Evolutionary conservation across 352 stramenopile genomes (phyloP).

Genomic region (Phytophthora hibernalis): DNA sequence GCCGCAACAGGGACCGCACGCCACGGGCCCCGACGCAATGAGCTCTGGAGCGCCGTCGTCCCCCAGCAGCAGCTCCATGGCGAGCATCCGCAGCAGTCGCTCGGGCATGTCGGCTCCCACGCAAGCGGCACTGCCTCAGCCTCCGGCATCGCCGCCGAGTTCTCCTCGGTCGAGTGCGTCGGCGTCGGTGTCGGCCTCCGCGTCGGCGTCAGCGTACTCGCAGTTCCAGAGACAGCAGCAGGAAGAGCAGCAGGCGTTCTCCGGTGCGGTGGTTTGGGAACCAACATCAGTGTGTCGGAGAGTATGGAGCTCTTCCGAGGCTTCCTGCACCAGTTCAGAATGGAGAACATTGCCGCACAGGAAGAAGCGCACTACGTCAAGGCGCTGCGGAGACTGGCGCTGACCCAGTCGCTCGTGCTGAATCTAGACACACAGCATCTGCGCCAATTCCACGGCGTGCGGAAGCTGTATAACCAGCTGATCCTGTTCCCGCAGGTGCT

Average conservation of each 20-base stretch:
- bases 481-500: constrained; percentile 96
- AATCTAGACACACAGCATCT: constrained; percentile 94
- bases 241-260: constrained; percentile 62
- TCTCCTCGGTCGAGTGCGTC: constrained; percentile 67
- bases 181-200: constrained; percentile 43
- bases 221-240: constrained; percentile 44
- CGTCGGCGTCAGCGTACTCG: constrained; percentile 35
- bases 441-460: constrained; percentile 71
- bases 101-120: constrained; percentile 13
- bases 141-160: constrained; percentile 67
- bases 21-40: constrained; percentile 5
- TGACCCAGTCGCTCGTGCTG: constrained; percentile 88
- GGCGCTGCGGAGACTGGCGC: constrained; percentile 73
- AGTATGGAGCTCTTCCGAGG: constrained; percentile 91
- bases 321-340: constrained; percentile 90
- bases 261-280: constrained; percentile 93
- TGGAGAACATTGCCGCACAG: constrained; percentile 30
- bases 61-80: constrained; percentile 47
- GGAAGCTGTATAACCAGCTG: constrained; percentile 97
- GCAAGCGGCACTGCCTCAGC: constrained; percentile 51
- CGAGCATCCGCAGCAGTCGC: constrained; percentile 39
- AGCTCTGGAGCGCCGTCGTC: constrained; percentile 52
- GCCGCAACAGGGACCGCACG: constrained; percentile 30
- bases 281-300: constrained; percentile 93
- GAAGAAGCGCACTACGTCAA: constrained; percentile 83